Conservation (phyloP, 331 rosid genomes). For the Ulmus americana region DNA sequence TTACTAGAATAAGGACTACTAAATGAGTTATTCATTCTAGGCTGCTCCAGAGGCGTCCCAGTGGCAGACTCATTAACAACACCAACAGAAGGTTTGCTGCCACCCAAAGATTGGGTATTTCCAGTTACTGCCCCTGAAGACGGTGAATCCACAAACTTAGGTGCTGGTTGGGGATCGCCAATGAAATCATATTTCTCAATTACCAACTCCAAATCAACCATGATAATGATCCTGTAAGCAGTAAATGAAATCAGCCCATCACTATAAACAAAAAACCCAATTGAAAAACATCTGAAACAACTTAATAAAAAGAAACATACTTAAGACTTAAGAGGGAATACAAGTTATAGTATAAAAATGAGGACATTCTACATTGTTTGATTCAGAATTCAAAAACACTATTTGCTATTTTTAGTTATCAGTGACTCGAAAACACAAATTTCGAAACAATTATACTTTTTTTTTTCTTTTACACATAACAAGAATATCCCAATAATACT, state of each 20-base stretch:
- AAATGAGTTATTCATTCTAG: conserved; percentile 35
- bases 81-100: conserved; percentile 29
- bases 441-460: no score
- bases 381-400: no score
- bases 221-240: conserved; percentile 63
- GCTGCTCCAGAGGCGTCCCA: conserved; percentile 31
- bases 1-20: conserved; percentile 30
- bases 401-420: no score
- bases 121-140: conserved; percentile 31
- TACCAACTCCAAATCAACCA: conserved; percentile 55
- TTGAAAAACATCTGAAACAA: background rate
- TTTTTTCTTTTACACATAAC: no score
- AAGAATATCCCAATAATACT: no score
- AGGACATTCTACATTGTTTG: no score
- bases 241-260: conserved; percentile 11
- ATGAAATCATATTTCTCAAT: conserved; percentile 47
- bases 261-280: background rate
- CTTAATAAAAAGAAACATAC: background rate
- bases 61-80: conserved; percentile 28
- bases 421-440: no score
- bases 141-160: conserved; percentile 23
- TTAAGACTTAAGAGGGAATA: background rate
- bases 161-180: conserved; percentile 47
- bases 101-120: conserved; percentile 31
- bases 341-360: background rate